phyloP scores from a whole-genome alignment of 2,329 filamentous ascomycete species.

The Knufia fluminis region DNA sequence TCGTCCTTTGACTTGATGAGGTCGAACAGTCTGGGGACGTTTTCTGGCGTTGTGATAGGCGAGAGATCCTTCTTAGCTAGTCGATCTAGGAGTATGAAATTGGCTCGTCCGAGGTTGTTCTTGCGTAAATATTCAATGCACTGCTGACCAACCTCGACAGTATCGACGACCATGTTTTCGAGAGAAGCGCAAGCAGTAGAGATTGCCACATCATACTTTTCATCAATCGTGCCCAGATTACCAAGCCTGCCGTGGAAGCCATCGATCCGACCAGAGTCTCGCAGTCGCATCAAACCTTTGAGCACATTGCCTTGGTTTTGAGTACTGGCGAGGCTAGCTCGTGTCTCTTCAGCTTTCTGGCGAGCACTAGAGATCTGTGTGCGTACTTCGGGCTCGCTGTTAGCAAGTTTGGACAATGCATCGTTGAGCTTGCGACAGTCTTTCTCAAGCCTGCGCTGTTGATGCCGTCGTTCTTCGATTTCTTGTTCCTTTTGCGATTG shows the following conservation, averaged over 20 bases:
- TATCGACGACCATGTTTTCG: conserved; percentile 94
- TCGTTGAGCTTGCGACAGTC: conserved; percentile 63
- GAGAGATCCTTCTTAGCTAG: conserved; percentile 69
- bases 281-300: conserved; percentile 83
- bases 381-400: conserved; percentile 73
- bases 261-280: conserved; percentile 91
- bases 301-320: conserved; percentile 91
- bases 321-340: conserved; percentile 77
- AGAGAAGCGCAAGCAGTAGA: conserved; percentile 87
- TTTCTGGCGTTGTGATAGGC: conserved; percentile 77
- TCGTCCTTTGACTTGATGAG: conserved; percentile 82
- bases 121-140: conserved; percentile 97
- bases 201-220: conserved; percentile 93
- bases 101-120: conserved; percentile 91
- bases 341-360: conserved; percentile 92
- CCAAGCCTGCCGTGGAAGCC: conserved; percentile 94
- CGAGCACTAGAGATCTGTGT: conserved; percentile 78
- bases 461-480: conserved; percentile 63
- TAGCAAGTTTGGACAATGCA: conserved; percentile 61
- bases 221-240: conserved; percentile 86
- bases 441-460: conserved; percentile 63
- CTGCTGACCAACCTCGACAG: conserved; percentile 90
- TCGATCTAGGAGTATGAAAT: conserved; percentile 93
- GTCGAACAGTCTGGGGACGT: conserved; percentile 86
- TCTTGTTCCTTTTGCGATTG: conserved; percentile 62